Evolutionary conservation across 768 basidiomycete species (phyloP).

Genomic region (Megacollybia marginata): DNA sequence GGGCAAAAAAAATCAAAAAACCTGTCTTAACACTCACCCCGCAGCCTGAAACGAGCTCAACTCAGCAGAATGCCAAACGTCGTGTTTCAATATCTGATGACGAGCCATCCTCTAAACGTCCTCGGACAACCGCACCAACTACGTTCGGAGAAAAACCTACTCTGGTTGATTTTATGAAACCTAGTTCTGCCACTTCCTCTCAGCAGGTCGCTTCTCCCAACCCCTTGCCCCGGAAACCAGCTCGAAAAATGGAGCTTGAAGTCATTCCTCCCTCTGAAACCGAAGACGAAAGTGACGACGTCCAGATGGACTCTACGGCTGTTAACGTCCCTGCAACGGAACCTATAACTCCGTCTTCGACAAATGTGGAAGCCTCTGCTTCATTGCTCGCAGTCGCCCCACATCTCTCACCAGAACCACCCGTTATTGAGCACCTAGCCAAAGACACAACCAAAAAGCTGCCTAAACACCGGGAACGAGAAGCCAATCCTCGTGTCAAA

Average conservation of each 20-base stretch:
- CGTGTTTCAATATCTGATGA: neutral
- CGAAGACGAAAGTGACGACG: slow-evolving; percentile 4
- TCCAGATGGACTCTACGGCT: slow-evolving; percentile 1
- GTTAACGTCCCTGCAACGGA: neutral
- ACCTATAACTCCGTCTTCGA: neutral
- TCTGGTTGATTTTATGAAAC: no score
- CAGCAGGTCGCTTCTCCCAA: no score
- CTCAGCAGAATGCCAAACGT: neutral
- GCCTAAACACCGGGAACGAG: slow-evolving; percentile 39
- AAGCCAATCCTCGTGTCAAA: slow-evolving; percentile 48
- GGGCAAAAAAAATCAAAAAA: neutral
- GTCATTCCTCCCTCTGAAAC: slow-evolving; percentile 7
- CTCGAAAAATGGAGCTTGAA: slow-evolving; percentile 2
- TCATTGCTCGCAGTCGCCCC: neutral
- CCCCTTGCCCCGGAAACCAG: neutral
- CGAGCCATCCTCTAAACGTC: neutral
- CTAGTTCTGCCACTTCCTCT: no score
- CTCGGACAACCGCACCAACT: no score
- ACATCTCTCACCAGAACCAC: neutral
- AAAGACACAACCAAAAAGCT: slow-evolving; percentile 7
- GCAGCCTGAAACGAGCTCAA: neutral
- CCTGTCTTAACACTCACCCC: neutral
- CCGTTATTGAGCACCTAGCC: neutral
- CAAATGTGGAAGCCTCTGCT: neutral
- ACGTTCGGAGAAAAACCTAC: no score